Base-by-base conservation (phyloP, 2,329 filamentous ascomycete species). In the Colletotrichum sojae region DNA sequence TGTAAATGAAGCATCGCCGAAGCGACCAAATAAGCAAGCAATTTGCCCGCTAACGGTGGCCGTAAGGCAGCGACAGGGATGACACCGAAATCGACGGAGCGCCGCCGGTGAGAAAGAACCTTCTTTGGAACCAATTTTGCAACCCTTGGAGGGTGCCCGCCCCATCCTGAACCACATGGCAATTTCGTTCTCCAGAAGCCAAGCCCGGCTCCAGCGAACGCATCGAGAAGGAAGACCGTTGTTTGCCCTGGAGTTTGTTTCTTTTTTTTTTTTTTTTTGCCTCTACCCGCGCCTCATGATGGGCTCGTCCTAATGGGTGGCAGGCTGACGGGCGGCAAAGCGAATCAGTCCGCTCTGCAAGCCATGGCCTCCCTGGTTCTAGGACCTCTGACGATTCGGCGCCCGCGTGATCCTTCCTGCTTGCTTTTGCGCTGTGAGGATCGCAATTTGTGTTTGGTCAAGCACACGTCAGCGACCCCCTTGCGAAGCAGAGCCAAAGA, bases 41-140 rank as follows among this genome's bases (percentile, higher is more conserved):
- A 43, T 13, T 20, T 43, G 31, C 48, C 25, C 65, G 60, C 48
- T 48, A 59, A 53, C 22, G 53, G 10, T 13, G 18, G 25, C 39
- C 40, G 46, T 54, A 45, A 22, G 54, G 48, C 48, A 56, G 55
- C 22, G 36, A 59, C 46, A 58, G 66, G 65, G 54, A 16, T 39
- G 27, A 20, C 8, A 5, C 43, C 53, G 55, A 54, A 54, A 49
- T 65, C 61, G 43, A 65, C 40, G 48, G 40, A 36, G 40, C 51
- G 40, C 40, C 40, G 54, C 61, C 39, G 61, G 49, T 69, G 49
- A 59, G 67, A 67, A 51, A 31, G 67, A 70, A 70, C 56, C 20
- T 67, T 70, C 56, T 70, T 36, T 67, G 51, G 67, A 70, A 70
- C 45, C 63, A 70, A 68, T 70, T 53, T 67, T 67, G 51, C 67